These are phyloP conservation scores for Prunus persica DNA, from an alignment of 306 rosid species.

Conservation along the genomic window Prunus_persica_NCBIv2 NC_034015.1:11727001-11727500, in stretches of 20 bases:
- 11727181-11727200: slow-evolving; percentile 94
- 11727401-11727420: background rate
- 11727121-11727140: slow-evolving; percentile 93
- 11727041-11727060: slow-evolving; percentile 87
- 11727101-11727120: slow-evolving; percentile 94
- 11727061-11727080: slow-evolving; percentile 90
- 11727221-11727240: background rate
- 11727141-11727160: slow-evolving; percentile 93
- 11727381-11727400: background rate
- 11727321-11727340: background rate
- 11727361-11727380: background rate
- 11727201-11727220: slow-evolving; percentile 34
- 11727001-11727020: slow-evolving; percentile 81
- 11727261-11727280: background rate
- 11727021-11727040: slow-evolving; percentile 90
- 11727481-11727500: background rate
- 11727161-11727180: slow-evolving; percentile 84
- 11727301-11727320: background rate
- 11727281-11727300: slow-evolving; percentile 12
- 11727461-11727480: background rate
- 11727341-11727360: background rate
- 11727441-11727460: background rate
- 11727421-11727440: background rate
- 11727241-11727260: slow-evolving; percentile 13
- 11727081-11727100: slow-evolving; percentile 92